Percentiles rank a stretch among this genome's conserved stretches.
Evolutionary conservation across 495 filamentous ascomycete genomes (phyloP).

Genomic region (Aspergillus mulundensis): DNA sequence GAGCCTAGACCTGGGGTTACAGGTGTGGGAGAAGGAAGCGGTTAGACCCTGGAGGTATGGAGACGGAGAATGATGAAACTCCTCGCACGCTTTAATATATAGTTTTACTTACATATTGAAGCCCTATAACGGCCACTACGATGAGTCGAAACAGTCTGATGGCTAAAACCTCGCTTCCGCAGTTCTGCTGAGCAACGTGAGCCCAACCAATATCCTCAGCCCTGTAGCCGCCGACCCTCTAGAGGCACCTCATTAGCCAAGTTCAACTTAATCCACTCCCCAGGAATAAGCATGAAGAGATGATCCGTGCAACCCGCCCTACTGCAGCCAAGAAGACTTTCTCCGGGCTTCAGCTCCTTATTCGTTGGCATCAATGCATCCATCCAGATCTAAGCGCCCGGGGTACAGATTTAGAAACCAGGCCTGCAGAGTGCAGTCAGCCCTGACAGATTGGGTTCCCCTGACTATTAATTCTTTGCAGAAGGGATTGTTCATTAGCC

Average conservation of each 20-base stretch:
- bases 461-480: neutral
- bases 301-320: neutral
- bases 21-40: neutral
- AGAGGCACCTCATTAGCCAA: neutral
- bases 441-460: neutral
- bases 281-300: neutral
- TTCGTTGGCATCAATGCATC: neutral
- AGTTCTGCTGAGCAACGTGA: no score
- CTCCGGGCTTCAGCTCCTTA: neutral
- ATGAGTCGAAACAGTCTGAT: no score
- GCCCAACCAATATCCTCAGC: constrained; percentile 2
- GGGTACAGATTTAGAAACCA: constrained; percentile 12
- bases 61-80: no score
- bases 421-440: neutral
- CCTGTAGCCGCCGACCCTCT: constrained; percentile 10
- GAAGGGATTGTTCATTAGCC: neutral
- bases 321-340: constrained; percentile 7
- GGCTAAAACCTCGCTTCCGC: no score
- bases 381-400: constrained; percentile 13
- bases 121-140: no score
- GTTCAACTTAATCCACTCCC: neutral
- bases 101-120: no score
- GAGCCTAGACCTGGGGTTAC: neutral
- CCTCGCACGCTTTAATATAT: no score
- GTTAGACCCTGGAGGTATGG: no score